Evolutionary conservation across 2,329 filamentous ascomycete genomes (phyloP).

Genomic region (Cladorrhinum sp.): DNA sequence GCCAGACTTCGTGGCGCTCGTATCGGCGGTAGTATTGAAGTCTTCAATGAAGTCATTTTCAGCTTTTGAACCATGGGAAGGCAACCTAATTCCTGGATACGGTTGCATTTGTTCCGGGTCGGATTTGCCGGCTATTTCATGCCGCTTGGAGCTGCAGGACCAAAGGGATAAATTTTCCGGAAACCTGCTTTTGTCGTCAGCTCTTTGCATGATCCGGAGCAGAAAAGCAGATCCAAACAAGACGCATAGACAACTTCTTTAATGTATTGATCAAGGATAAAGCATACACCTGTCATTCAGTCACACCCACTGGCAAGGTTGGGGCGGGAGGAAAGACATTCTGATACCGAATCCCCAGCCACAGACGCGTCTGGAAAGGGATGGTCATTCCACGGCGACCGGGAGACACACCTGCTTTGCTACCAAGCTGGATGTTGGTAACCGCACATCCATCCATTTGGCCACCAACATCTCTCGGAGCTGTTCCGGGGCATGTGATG

Average conservation of each 20-base stretch:
- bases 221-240: not conserved
- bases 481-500: conserved; percentile 3
- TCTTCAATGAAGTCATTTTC: not conserved
- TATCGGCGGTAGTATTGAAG: too few relatives aligned
- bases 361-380: not conserved
- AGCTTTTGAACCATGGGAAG: not conserved
- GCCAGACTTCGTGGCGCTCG: too few relatives aligned
- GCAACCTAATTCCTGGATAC: not conserved
- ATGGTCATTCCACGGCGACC: conserved; percentile 4
- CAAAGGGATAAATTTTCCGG: not conserved
- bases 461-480: not conserved
- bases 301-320: not conserved
- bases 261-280: not conserved
- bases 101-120: not conserved
- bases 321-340: conserved; percentile 1
- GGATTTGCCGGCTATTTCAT: not conserved
- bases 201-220: not conserved
- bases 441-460: not conserved
- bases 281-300: not conserved
- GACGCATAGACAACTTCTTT: not conserved
- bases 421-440: not conserved
- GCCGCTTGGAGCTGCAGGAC: not conserved
- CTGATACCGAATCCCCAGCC: conserved; percentile 1
- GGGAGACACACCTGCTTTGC: too few relatives aligned
- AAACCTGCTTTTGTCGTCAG: not conserved